Evolutionary conservation across 345 rosid species (phyloP).

Genomic region (Ceriops decandra): DNA sequence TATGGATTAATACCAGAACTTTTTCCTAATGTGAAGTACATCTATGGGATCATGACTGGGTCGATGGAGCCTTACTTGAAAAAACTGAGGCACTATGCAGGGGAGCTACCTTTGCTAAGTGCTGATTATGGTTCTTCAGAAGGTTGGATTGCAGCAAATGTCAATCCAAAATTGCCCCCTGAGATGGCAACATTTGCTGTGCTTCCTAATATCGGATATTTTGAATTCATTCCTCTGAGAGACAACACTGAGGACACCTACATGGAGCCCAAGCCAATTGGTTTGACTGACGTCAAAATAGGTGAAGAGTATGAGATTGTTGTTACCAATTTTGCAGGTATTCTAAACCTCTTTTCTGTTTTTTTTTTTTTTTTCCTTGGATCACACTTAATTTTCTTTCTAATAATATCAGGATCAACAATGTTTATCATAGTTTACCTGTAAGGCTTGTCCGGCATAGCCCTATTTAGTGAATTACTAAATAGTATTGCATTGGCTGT

Average conservation of each 20-base stretch:
- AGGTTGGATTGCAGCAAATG: slow-evolving; percentile 93
- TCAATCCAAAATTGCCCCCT: slow-evolving; percentile 66
- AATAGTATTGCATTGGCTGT: too few species aligned
- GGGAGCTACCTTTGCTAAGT: slow-evolving; percentile 68
- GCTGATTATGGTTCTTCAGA: slow-evolving; percentile 96
- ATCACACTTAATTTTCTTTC: neutral
- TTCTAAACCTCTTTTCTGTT: neutral
- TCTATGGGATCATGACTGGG: slow-evolving; percentile 99
- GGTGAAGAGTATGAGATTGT: slow-evolving; percentile 91
- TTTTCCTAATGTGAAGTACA: slow-evolving; percentile 81
- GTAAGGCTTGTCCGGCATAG: too few species aligned
- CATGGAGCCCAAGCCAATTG: slow-evolving; percentile 46
- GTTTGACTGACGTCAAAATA: slow-evolving; percentile 61
- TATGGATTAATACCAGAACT: slow-evolving; percentile 78
- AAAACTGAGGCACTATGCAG: slow-evolving; percentile 84
- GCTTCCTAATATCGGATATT: slow-evolving; percentile 81
- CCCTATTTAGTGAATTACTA: too few species aligned
- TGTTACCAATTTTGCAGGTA: slow-evolving; percentile 84
- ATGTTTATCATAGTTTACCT: too few species aligned
- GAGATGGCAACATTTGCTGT: slow-evolving; percentile 67
- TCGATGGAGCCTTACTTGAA: slow-evolving; percentile 86
- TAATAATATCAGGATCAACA: neutral
- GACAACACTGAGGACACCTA: slow-evolving; percentile 18
- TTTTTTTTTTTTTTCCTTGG: neutral
- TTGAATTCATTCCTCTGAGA: slow-evolving; percentile 69